Evolutionary conservation across 495 filamentous ascomycete genomes (phyloP).

Genomic region (Hypoxylon lenormandii): DNA sequence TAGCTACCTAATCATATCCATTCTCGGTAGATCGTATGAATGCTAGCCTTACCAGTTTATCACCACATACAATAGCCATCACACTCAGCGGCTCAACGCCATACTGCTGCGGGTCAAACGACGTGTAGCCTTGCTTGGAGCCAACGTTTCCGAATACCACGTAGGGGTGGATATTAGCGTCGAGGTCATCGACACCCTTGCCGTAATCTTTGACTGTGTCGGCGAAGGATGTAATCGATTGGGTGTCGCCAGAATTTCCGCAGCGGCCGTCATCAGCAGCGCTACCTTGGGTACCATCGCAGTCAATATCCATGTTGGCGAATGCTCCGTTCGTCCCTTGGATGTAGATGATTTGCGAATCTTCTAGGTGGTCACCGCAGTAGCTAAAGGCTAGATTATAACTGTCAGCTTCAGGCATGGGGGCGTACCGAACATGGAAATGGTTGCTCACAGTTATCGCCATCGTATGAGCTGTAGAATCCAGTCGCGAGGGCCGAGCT

Average conservation of each 20-base stretch:
- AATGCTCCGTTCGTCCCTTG: slow-evolving; percentile 50
- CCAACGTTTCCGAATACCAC: slow-evolving; percentile 74
- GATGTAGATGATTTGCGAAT: slow-evolving; percentile 55
- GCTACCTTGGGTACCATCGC: slow-evolving; percentile 68
- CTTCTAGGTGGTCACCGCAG: slow-evolving; percentile 56
- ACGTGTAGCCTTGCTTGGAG: slow-evolving; percentile 56
- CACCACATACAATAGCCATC: slow-evolving; percentile 72
- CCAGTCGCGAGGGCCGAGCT: slow-evolving; percentile 51
- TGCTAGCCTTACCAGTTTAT: slow-evolving; percentile 59
- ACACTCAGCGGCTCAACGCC: slow-evolving; percentile 71
- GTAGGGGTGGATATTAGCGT: slow-evolving; percentile 72
- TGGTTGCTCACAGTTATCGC: slow-evolving; percentile 49
- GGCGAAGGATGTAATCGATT: slow-evolving; percentile 68
- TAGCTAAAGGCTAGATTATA: slow-evolving; percentile 52
- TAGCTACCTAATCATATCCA: slow-evolving; percentile 6
- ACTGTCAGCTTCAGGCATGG: background rate
- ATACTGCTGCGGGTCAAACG: slow-evolving; percentile 61
- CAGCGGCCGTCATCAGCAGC: slow-evolving; percentile 64
- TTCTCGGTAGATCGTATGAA: background rate
- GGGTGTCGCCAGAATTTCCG: slow-evolving; percentile 62
- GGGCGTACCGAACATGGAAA: no score
- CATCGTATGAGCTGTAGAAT: slow-evolving; percentile 53
- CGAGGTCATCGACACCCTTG: slow-evolving; percentile 66
- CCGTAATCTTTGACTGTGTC: slow-evolving; percentile 58
- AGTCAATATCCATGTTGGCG: slow-evolving; percentile 75